Evolutionary conservation across 805 yeast species (phyloP), one percentile per base, ranked within the genome.

Genomic region (Vanderwaltozyma tropicalis): DNA sequence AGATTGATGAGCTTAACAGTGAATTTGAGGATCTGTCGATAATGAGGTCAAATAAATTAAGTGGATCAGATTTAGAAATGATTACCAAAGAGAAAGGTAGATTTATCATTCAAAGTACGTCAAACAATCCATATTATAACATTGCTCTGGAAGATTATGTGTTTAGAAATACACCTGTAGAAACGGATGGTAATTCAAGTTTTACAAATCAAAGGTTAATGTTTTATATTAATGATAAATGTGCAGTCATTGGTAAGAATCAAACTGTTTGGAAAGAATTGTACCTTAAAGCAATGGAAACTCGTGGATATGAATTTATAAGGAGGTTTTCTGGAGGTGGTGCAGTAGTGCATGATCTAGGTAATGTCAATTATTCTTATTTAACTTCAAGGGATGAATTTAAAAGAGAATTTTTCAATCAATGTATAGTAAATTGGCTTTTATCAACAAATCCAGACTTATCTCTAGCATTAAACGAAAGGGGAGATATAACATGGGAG

Each of bases 311-410:
- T 19, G 89, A 94, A 0, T 52, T 88, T 7, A 54, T 92, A 5
- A 66, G 99, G 47, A 66, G 99, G 39, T 64, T 72, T 34, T 79
- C 92, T 8, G 99, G 99, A 0, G 99, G 99, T 2, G 99, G 99
- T 0, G 77, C 96, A 0, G 99, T 92, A 1, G 95, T 87, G 10
- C 99, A 92, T 56, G 98, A 89, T 58, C 46, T 68, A 5, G 95
- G 96, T 0, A 92, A 92, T 50, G 76, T 80, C 15, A 92, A 92
- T 53, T 92, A 80, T 59, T 79, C 94, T 4, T 86, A 74, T 50
- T 76, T 89, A 65, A 76, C 83, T 9, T 67, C 83, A 3, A 71
- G 83, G 43, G 69, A 67, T 11, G 69, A 69, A 2, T 92, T 92
- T 53, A 66, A 72, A 61, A 53, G 94, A 46, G 63, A 66, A 37